A percentile compares a stretch with the other conserved stretches of the same genome.
phyloP scores from a whole-genome alignment of 192 early-diverging fungal genomes.

The Spizellomyces sp. region DNA sequence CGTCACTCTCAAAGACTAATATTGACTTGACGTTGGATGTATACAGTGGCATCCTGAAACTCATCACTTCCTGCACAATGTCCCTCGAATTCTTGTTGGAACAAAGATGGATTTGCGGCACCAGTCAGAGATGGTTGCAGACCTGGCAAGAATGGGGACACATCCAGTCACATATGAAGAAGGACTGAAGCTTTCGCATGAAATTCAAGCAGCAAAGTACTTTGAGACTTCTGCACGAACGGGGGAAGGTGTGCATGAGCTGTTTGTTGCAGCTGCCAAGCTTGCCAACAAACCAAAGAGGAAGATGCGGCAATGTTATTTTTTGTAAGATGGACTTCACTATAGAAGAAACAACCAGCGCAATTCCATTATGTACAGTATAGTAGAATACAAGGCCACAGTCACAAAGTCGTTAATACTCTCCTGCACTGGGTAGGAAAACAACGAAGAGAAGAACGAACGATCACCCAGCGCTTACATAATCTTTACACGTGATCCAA shows the following conservation, averaged over 20 bases:
- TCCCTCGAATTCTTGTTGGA: slow-evolving; percentile 77
- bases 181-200: slow-evolving; percentile 65
- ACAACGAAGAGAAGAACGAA: too few species aligned
- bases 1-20: too few species aligned
- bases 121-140: slow-evolving; percentile 24
- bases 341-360: too few species aligned
- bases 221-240: slow-evolving; percentile 83
- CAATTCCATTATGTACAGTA: too few species aligned
- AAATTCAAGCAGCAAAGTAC: slow-evolving; percentile 78
- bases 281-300: slow-evolving; percentile 24
- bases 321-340: too few species aligned
- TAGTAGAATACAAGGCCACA: too few species aligned
- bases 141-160: background rate
- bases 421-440: too few species aligned
- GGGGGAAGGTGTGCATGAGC: slow-evolving; percentile 66
- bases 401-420: too few species aligned
- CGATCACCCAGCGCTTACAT: too few species aligned
- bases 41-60: slow-evolving; percentile 81
- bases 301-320: slow-evolving; percentile 4
- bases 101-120: slow-evolving; percentile 49
- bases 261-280: slow-evolving; percentile 69
- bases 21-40: too few species aligned
- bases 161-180: slow-evolving; percentile 34
- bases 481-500: too few species aligned
- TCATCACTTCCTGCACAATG: slow-evolving; percentile 75